Evolutionary conservation across 1,139 yeast species (phyloP), one percentile per base, ranked within the genome.

Genomic region (Yamadazyma jaroonii): DNA sequence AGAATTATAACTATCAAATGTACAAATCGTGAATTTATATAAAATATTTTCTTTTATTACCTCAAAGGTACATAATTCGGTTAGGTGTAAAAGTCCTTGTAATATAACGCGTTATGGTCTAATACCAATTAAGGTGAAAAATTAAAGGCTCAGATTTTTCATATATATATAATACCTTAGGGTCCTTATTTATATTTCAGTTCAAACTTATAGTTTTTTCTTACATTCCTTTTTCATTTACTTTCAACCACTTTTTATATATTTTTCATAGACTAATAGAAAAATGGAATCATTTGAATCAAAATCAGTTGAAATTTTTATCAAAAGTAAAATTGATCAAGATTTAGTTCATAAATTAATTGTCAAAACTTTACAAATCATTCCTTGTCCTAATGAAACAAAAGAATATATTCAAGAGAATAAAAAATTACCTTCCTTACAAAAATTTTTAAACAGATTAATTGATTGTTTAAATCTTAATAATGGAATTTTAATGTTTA

Each of bases 381-480:
- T 81, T 35, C 84, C 84, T 33, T 78, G 84, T 54, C 55, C 44
- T 7, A 42, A 37, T 14, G 56, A 60, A 41, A 66, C 64, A 35
- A 59, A 59, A 38, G 64, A 69, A 47, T 28, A 3, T 29, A 41
- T 40, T 21, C 43, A 54, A 15, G 51, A 50, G 12, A 47, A 52
- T 33, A 67, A 62, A 45, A 68, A 64, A 45, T 67, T 80, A 41
- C 92, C 92, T 13, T 81, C 89, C 9, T 67, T 84, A 48, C 81
- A 78, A 84, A 79, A 86, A 2, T 84, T 84, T 61, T 79, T 84
- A 52, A 74, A 84, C 42, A 79, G 72, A 52, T 64, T 84, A 54
- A 87, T 84, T 32, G 73, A 83, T 52, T 76, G 81, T 61, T 81
- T 90, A 29, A 81, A 83, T 53, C 87, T 84, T 15, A 81, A 83